Base-by-base conservation (phyloP, 768 basidiomycete genomes). In the Suillus brevipes region DNA sequence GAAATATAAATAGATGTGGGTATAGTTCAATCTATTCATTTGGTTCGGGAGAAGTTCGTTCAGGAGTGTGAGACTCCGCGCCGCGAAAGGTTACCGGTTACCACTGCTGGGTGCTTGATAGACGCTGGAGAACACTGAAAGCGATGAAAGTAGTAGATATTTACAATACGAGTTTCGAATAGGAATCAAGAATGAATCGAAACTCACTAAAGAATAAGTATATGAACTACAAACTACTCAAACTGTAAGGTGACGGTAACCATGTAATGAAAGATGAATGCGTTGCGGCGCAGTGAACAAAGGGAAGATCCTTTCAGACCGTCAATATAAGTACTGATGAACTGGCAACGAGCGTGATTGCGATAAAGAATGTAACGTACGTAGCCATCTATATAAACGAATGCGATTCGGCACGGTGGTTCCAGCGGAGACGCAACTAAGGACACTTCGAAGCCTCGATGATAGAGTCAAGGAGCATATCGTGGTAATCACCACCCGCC, bases 401-500 rank as follows among this genome's bases (percentile, higher is more conserved):
- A 25, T 31, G 9, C 9, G 50, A 31, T 31, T 10, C 28, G 16
- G 50, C 9, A 52, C 25, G 4, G 28, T 31, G 1, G 28, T 52
- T 6, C 28, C 28, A 18, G 8, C 9, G 31, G 83, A 77, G 6
- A 80, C 82, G 65, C 84, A 84, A 67, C 83, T 84, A 10, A 52
- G 14, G 1, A 74, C 75, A 81, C 83, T 83, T 62, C 75, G 77
- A 28, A 36, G 62, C 52, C n/a, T 25, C 36, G 34, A 37, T 61
- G 57, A 91, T 88, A 6, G 90, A 79, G 72, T 89, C 80, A 4
- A 91, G 77, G 52, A 92, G 78, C 23, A 84, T 80, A 69, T 90
- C 81, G n/a, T 86, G 67, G 59, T 76, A 81, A 71, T 91, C 91
- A 5, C 88, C 88, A 37, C 84, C 88, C 55, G 87, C 83, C 71